Base-by-base conservation (phyloP, 2,329 filamentous ascomycete genomes). In the Epichloe uncinata region DNA sequence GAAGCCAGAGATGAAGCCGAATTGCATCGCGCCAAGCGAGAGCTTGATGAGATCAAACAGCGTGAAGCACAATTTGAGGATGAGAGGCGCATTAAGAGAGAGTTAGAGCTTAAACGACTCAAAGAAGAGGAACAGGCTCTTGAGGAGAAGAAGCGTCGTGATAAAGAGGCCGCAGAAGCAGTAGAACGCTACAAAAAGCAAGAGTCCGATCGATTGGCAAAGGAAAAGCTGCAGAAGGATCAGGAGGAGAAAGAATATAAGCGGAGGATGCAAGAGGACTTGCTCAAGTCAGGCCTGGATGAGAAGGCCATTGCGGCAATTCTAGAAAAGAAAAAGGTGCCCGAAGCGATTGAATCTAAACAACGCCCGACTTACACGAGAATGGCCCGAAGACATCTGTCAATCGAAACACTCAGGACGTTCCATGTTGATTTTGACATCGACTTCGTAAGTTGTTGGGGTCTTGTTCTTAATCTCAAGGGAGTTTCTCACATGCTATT, bases 381-480 rank as follows among this genome's bases (percentile, higher is more conserved):
- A 55, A 82, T 84, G 78, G 69, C 78, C 1, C 72, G 79, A 22
- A 70, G 71, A 49, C 74, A 84, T 59, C 64, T 84, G 20, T 82
- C 79, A 0, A 69, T 82, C 48, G 79, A 83, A 65, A 82, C 80
- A 4, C 61, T 84, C 50, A 66, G 72, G 45, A 66, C 65, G 15
- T 79, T 75, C 56, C 67, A 71, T 45, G 73, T 82, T 30, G 77
- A 82, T 12, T 83, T 71, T 56, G 74, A 80, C 48, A 62, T 73
- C 47, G 80, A 84, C 54, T 52, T 65, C 53, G 79, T 81, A 66
- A 65, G 75, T 63, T 30, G 75, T 63, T 30, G 26, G 26, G 26
- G 26, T 30, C 4, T 30, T 30, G 26, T 30, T 11, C 4, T 30
- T 11, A 30, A 30, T 30, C 8, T 9, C 1, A 30, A 30, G 26